These are phyloP conservation scores for Verticillium klebahnii DNA, from an alignment of 2,329 filamentous ascomycete genomes.

Conservation along the genomic window DNA sequence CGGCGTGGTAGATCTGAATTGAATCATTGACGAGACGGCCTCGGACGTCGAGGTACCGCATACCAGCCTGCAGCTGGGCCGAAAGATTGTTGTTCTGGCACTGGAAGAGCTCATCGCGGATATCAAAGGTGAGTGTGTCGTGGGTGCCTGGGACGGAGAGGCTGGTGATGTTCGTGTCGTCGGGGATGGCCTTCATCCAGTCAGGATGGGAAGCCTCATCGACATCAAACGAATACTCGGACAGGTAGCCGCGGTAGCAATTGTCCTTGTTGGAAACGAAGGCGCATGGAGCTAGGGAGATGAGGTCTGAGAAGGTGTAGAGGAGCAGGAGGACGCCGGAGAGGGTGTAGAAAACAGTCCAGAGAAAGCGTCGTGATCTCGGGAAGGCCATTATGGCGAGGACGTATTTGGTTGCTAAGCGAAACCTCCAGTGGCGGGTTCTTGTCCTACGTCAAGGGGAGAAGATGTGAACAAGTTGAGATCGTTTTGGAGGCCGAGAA, in stretches of 20 bases:
- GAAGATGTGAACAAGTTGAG: too few relatives aligned
- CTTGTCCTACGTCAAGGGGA: too few relatives aligned
- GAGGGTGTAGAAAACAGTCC: conserved; percentile 10
- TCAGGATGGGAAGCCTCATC: conserved; percentile 22
- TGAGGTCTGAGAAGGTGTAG: conserved; percentile 17
- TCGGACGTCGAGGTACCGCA: conserved; percentile 47
- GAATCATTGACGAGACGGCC: conserved; percentile 35
- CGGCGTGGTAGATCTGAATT: conserved; percentile 43
- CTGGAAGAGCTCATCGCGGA: conserved; percentile 29
- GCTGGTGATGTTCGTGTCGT: conserved; percentile 32
- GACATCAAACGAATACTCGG: conserved; percentile 38
- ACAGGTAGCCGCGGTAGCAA: conserved; percentile 27
- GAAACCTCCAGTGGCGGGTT: background rate
- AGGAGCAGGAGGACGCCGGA: conserved; percentile 13
- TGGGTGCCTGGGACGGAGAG: conserved; percentile 49
- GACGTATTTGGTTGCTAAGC: background rate
- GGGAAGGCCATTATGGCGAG: background rate
- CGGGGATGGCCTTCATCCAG: conserved; percentile 41
- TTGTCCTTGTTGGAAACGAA: conserved; percentile 12
- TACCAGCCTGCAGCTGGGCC: conserved; percentile 38
- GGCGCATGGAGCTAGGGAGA: conserved; percentile 18
- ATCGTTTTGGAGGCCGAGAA: too few relatives aligned
- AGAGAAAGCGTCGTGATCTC: background rate
- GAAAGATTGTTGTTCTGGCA: conserved; percentile 43
- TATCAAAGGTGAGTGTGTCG: conserved; percentile 45